phyloP scores from a whole-genome alignment of 2,329 filamentous ascomycete genomes.

The Sarocladiaceae sp. region DNA sequence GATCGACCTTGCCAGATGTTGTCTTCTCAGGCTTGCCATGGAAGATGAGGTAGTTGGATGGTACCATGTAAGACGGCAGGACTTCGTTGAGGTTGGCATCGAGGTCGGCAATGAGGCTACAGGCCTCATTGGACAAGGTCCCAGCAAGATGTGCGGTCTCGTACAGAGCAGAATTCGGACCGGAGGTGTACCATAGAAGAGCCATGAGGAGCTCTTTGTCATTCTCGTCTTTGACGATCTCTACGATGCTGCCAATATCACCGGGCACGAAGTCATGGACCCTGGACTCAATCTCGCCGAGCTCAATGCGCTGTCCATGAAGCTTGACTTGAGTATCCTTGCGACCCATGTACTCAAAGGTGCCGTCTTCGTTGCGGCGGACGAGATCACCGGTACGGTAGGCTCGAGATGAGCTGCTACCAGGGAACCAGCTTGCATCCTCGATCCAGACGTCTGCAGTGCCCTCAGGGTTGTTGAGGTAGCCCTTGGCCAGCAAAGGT shows the following conservation, averaged over 20 bases:
- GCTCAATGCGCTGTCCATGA: conserved; percentile 44
- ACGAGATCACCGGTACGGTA: conserved; percentile 15
- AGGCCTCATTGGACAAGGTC: too few species aligned
- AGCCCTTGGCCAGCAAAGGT: too few species aligned
- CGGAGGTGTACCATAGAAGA: conserved; percentile 7
- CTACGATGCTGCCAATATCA: conserved; percentile 4
- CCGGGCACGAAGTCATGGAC: neutral
- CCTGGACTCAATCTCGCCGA: conserved; percentile 17
- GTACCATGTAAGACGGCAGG: conserved; percentile 13
- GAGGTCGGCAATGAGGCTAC: neutral
- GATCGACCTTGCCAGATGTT: too few species aligned
- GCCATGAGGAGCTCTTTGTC: neutral
- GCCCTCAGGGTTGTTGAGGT: too few species aligned
- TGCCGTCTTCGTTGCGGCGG: conserved; percentile 5
- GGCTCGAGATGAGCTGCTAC: neutral
- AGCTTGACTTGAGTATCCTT: conserved; percentile 52
- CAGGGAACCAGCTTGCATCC: too few species aligned
- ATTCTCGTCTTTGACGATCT: conserved; percentile 9
- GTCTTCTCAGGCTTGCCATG: neutral
- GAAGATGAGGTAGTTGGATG: conserved; percentile 8
- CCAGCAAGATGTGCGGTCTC: too few species aligned
- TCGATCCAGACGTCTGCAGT: too few species aligned
- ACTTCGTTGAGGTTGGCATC: neutral
- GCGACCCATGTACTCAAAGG: conserved; percentile 9
- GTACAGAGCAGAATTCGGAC: too few species aligned